phyloP scores from a whole-genome alignment of 2,329 filamentous ascomycete genomes.

The Nemania sp. region DNA sequence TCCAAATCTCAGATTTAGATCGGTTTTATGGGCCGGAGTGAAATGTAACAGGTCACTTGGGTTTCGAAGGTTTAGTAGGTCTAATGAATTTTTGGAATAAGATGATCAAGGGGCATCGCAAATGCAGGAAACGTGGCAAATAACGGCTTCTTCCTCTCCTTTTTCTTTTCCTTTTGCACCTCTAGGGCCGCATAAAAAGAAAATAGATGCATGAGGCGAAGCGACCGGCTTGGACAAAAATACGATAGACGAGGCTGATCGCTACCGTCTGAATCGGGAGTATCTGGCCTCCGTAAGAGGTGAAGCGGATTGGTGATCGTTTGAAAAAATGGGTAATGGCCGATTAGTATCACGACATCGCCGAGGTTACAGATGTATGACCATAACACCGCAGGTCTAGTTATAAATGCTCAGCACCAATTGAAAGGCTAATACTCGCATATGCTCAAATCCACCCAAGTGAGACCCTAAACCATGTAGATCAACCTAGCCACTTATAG shows the following conservation, averaged over 20 bases:
- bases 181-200: neutral
- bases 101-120: neutral
- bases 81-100: neutral
- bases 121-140: neutral
- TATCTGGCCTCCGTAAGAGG: neutral
- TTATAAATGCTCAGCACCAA: neutral
- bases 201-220: neutral
- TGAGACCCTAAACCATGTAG: neutral
- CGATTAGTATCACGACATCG: conserved; percentile 10
- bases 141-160: neutral
- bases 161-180: neutral
- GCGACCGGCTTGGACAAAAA: neutral
- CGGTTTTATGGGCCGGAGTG: neutral
- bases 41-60: neutral
- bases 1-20: neutral
- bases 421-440: neutral
- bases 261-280: neutral
- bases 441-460: neutral
- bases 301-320: neutral
- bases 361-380: neutral
- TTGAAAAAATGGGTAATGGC: neutral
- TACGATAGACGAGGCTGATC: neutral
- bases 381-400: neutral
- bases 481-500: neutral
- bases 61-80: neutral